A percentile compares a stretch with the other conserved stretches of the same genome.
Evolutionary conservation across 805 yeast genomes (phyloP).

Genomic region (Candida sphagnicola): DNA sequence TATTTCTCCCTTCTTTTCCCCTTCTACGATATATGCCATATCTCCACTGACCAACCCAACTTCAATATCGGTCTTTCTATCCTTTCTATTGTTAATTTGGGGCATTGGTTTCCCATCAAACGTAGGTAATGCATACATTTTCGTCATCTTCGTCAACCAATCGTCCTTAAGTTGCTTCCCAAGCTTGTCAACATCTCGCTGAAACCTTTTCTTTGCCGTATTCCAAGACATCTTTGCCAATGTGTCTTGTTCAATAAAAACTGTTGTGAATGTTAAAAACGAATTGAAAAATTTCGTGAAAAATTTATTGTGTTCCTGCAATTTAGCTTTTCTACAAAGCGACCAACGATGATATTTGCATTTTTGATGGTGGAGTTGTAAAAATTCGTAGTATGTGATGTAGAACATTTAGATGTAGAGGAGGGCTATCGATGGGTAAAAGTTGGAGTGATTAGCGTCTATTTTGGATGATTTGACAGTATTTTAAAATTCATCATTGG

Average conservation of each 20-base stretch:
- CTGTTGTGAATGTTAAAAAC: conserved; percentile 2
- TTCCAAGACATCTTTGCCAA: conserved; percentile 9
- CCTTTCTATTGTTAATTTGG: conserved; percentile 18
- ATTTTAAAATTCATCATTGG: too few relatives aligned
- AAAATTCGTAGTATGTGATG: too few relatives aligned
- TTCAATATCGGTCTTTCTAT: conserved; percentile 40
- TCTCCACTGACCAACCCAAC: conserved; percentile 73
- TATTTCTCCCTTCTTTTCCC: conserved; percentile 70
- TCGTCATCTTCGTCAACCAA: conserved; percentile 14
- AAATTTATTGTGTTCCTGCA: not conserved
- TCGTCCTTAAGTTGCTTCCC: conserved; percentile 29
- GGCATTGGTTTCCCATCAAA: conserved; percentile 19
- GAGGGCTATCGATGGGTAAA: too few relatives aligned
- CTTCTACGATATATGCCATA: conserved; percentile 66
- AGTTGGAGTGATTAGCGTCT: too few relatives aligned
- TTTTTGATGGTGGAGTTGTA: too few relatives aligned
- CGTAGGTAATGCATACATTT: conserved; percentile 31
- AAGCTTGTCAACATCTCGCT: conserved; percentile 29
- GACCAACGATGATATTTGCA: too few relatives aligned
- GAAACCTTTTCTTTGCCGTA: conserved; percentile 29
- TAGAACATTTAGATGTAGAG: too few relatives aligned
- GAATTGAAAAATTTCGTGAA: conserved; percentile 1
- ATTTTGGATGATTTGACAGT: too few relatives aligned
- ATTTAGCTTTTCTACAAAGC: too few relatives aligned
- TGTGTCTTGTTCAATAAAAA: not conserved